These are phyloP conservation scores for Sphaceloma murrayae DNA, from an alignment of 2,329 filamentous ascomycete genomes.

Conservation along the genomic window DNA sequence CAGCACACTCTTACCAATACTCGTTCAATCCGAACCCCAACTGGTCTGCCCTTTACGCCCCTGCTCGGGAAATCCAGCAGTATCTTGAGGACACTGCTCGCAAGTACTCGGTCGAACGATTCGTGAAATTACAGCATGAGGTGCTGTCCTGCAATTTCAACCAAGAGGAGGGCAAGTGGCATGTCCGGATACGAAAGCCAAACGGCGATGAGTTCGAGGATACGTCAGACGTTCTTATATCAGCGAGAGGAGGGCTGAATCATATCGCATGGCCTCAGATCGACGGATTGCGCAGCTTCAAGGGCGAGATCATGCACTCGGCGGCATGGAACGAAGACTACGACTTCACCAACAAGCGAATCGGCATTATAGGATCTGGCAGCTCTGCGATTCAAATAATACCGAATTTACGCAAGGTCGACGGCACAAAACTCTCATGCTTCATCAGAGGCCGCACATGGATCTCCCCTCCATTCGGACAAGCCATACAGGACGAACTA, in stretches of 20 bases:
- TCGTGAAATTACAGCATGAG: slow-evolving; percentile 31
- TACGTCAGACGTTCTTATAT: slow-evolving; percentile 41
- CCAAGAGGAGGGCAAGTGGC: slow-evolving; percentile 29
- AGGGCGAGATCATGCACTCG: slow-evolving; percentile 46
- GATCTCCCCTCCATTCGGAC: slow-evolving; percentile 36
- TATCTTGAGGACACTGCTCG: slow-evolving; percentile 30
- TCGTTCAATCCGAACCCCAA: slow-evolving; percentile 35
- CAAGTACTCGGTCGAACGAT: slow-evolving; percentile 32
- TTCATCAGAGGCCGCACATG: slow-evolving; percentile 45
- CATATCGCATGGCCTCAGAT: slow-evolving; percentile 46
- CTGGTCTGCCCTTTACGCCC: slow-evolving; percentile 35
- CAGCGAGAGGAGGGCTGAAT: slow-evolving; percentile 43
- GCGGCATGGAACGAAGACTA: slow-evolving; percentile 45
- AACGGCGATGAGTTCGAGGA: slow-evolving; percentile 30
- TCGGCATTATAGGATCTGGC: slow-evolving; percentile 23
- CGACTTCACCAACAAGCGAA: slow-evolving; percentile 22
- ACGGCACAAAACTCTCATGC: slow-evolving; percentile 37
- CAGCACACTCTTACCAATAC: slow-evolving; percentile 35
- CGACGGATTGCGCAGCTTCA: slow-evolving; percentile 43
- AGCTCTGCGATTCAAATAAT: slow-evolving; percentile 33
- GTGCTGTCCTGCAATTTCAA: slow-evolving; percentile 30
- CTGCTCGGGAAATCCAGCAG: slow-evolving; percentile 31
- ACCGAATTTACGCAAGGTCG: slow-evolving; percentile 32
- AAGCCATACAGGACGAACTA: slow-evolving; percentile 25
- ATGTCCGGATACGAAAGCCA: slow-evolving; percentile 29